Percentiles rank a stretch among this genome's conserved stretches.
phyloP scores from a whole-genome alignment of 202 grass and related monocot species.

The Miscanthus sacchariflorus region DNA sequence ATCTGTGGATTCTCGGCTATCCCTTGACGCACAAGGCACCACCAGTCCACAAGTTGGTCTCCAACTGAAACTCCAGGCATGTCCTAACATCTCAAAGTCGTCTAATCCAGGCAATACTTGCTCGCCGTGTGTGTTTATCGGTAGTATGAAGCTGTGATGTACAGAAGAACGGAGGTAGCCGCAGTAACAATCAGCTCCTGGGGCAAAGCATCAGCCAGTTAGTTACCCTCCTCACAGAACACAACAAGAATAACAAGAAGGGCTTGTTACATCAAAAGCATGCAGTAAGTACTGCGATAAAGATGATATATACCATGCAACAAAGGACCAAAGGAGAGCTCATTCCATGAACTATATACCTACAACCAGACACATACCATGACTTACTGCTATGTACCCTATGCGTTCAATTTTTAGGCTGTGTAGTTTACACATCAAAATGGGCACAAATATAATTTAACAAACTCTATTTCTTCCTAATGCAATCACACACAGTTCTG shows the following conservation, averaged over 20 bases:
- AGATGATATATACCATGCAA: not conserved
- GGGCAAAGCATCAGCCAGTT: constrained; percentile 23
- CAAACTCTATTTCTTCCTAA: not conserved
- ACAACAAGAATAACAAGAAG: not conserved
- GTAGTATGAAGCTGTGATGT: constrained; percentile 60
- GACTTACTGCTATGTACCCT: not conserved
- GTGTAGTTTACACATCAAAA: not conserved
- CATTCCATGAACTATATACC: not conserved
- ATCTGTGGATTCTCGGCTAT: constrained; percentile 20
- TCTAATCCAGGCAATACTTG: constrained; percentile 18
- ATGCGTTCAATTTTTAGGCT: not conserved
- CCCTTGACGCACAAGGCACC: not conserved
- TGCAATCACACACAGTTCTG: not conserved
- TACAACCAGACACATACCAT: not conserved
- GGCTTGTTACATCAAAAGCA: not conserved
- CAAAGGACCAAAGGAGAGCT: not conserved
- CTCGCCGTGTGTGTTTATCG: constrained; percentile 26
- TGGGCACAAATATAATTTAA: not conserved
- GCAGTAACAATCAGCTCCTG: constrained; percentile 61
- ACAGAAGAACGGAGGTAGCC: constrained; percentile 47
- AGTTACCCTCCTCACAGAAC: constrained; percentile 4
- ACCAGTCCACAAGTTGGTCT: constrained; percentile 11
- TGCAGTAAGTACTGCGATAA: not conserved
- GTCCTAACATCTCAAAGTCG: constrained; percentile 23
- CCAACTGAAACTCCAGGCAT: constrained; percentile 7